Conservation (phyloP, 2,329 filamentous ascomycete species). For the Talaromyces marneffei region DNA sequence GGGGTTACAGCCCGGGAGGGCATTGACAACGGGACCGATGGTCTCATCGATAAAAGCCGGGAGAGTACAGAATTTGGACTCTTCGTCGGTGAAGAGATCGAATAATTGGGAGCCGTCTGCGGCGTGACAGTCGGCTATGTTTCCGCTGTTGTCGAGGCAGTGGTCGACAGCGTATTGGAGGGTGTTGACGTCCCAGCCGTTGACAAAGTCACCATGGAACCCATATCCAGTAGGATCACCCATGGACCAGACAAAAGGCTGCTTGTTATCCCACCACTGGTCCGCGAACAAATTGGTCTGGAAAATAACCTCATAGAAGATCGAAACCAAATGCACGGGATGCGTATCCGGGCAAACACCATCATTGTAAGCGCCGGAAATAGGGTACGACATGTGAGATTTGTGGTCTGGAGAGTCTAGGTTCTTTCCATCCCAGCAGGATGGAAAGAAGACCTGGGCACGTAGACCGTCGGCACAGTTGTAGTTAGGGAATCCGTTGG, state of each 20-base stretch:
- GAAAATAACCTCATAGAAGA: constrained; percentile 59
- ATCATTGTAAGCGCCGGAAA: constrained; percentile 27
- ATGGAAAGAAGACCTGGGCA: constrained; percentile 34
- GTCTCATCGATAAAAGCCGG: constrained; percentile 35
- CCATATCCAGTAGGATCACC: constrained; percentile 49
- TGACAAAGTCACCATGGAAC: constrained; percentile 54
- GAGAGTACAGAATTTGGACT: constrained; percentile 50
- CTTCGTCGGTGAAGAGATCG: constrained; percentile 49
- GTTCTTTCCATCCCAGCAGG: constrained; percentile 34
- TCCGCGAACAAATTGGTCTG: constrained; percentile 35
- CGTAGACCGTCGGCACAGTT: constrained; percentile 20
- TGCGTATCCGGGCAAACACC: constrained; percentile 37
- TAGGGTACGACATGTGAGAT: constrained; percentile 32
- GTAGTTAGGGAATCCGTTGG: constrained; percentile 56
- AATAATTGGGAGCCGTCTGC: constrained; percentile 45
- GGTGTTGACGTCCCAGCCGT: constrained; percentile 66
- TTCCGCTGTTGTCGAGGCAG: constrained; percentile 67
- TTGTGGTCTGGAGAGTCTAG: constrained; percentile 30
- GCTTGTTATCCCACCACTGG: constrained; percentile 25
- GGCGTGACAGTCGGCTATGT: constrained; percentile 60
- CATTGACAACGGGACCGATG: constrained; percentile 19
- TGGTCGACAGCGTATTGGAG: constrained; percentile 66
- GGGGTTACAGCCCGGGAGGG: constrained; percentile 24
- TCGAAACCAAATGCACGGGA: constrained; percentile 51
- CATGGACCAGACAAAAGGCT: constrained; percentile 43